Percentiles rank a stretch among this genome's conserved stretches.
These are phyloP conservation scores for Stevia rebaudiana DNA, from an alignment of 140 eudicot species.

Conservation along the genomic window DNA sequence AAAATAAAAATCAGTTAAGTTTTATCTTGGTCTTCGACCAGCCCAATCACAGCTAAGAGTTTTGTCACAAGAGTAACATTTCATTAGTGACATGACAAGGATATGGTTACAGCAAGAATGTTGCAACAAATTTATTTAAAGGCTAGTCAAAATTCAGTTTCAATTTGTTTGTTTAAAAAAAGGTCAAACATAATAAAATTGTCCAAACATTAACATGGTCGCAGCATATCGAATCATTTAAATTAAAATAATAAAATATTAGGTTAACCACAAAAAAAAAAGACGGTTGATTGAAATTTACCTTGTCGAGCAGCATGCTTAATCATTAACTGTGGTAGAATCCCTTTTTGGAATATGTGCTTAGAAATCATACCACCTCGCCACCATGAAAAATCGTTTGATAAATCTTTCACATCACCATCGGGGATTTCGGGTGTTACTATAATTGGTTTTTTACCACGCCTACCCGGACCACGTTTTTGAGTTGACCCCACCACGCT, in stretches of 20 bases:
- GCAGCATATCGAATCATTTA: not conserved
- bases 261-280: not conserved
- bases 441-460: slow-evolving; percentile 50
- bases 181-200: not conserved
- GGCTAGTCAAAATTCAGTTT: not conserved
- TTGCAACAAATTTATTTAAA: not conserved
- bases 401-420: slow-evolving; percentile 40
- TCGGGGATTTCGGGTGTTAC: slow-evolving; percentile 35
- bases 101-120: not conserved
- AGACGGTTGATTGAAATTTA: slow-evolving; percentile 21
- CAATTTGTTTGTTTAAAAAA: not conserved
- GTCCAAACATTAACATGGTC: not conserved
- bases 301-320: slow-evolving; percentile 82
- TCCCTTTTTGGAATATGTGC: slow-evolving; percentile 60
- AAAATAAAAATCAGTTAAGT: not conserved
- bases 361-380: slow-evolving; percentile 78
- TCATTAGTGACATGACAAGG: not conserved
- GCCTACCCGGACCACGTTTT: slow-evolving; percentile 73
- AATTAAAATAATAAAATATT: not conserved
- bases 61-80: not conserved
- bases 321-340: slow-evolving; percentile 44
- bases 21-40: not conserved
- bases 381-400: slow-evolving; percentile 70
- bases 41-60: too few species aligned
- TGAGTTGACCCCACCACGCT: slow-evolving; percentile 51